These are phyloP conservation scores for Extremus antarcticus DNA, from an alignment of 495 filamentous ascomycete species.

Conservation along the genomic window DNA sequence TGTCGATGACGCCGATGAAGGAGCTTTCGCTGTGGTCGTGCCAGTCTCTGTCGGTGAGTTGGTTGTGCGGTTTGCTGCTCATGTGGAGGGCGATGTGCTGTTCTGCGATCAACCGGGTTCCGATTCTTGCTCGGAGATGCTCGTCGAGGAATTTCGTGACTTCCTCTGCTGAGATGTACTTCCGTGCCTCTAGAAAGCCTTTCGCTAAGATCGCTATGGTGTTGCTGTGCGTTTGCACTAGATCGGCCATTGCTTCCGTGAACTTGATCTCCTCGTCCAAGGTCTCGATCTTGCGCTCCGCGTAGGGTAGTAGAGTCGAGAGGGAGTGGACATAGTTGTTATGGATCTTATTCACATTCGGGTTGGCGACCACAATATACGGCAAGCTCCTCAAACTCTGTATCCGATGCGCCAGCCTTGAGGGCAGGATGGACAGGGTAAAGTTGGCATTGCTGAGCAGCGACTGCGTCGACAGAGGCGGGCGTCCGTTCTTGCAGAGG, in stretches of 20 bases:
- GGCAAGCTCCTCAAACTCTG: slow-evolving; percentile 85
- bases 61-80: slow-evolving; percentile 59
- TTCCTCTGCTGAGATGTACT: slow-evolving; percentile 67
- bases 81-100: slow-evolving; percentile 93
- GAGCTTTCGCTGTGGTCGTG: slow-evolving; percentile 41
- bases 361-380: slow-evolving; percentile 94
- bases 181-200: slow-evolving; percentile 82
- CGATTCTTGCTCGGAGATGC: slow-evolving; percentile 86
- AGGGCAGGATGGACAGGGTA: slow-evolving; percentile 81
- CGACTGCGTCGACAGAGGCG: slow-evolving; percentile 67
- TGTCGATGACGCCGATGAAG: slow-evolving; percentile 97
- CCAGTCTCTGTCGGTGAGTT: slow-evolving; percentile 31
- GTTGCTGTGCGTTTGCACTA: slow-evolving; percentile 85
- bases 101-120: slow-evolving; percentile 87
- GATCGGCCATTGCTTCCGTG: slow-evolving; percentile 80
- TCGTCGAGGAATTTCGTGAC: slow-evolving; percentile 89
- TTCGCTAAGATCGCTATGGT: slow-evolving; percentile 87
- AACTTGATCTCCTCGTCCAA: slow-evolving; percentile 83
- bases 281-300: slow-evolving; percentile 58
- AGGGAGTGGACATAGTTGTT: slow-evolving; percentile 89
- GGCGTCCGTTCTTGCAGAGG: slow-evolving; percentile 84
- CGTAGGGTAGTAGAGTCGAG: slow-evolving; percentile 76
- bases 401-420: slow-evolving; percentile 89
- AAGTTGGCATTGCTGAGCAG: slow-evolving; percentile 87
- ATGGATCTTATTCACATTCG: slow-evolving; percentile 84